Base-by-base conservation (phyloP, 2,329 filamentous ascomycete species). In the Dactylellina parvicollis region DNA sequence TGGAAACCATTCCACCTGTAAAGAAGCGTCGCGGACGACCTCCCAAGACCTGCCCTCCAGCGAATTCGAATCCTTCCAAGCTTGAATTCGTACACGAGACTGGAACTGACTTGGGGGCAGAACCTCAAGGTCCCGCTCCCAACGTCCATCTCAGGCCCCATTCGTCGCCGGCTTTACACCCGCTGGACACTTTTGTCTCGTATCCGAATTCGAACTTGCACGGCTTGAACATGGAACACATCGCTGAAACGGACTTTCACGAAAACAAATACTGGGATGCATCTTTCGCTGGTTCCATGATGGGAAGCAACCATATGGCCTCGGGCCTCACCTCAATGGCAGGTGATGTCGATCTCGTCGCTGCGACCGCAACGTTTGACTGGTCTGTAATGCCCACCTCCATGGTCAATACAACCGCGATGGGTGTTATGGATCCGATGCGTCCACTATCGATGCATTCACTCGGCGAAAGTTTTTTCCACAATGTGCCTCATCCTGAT, bases 1-100 rank as follows among this genome's bases (percentile, higher is more conserved):
- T 38, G 24, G 47, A 61, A 16, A 16, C 47, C 10, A 56, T 34
- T 18, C 69, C 61, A 14, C 55, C 70, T 10, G 59, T 32, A 9
- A 74, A 66, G 46, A 66, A 60, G 46, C 54, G 61, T 9, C 60
- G 70, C 38, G 70, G 70, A 18, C 57, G 70, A 10, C 70, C 70
- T 3, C 70, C 70, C 3, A 74, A 74, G 55, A 67, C 49, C 32
- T 54, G 67, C 20, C 69, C 61, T 14, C 60, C 49, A 9, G 32
- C 59, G 7, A 55, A 46, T 18, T 7, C 38, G 7, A 55, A 57
- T 61, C 38, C 57, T 36, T 74, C 60, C 9, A 57, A 65, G 26
- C 49, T 67, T 34, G 70, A 66, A 28, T 74, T 66, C 28, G 64
- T 67, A 7, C 52, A 60, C 22, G 70, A 74, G 24, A 52, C 50